Conservation (phyloP, 2,329 filamentous ascomycete genomes). For the Fusarium sp. region DNA sequence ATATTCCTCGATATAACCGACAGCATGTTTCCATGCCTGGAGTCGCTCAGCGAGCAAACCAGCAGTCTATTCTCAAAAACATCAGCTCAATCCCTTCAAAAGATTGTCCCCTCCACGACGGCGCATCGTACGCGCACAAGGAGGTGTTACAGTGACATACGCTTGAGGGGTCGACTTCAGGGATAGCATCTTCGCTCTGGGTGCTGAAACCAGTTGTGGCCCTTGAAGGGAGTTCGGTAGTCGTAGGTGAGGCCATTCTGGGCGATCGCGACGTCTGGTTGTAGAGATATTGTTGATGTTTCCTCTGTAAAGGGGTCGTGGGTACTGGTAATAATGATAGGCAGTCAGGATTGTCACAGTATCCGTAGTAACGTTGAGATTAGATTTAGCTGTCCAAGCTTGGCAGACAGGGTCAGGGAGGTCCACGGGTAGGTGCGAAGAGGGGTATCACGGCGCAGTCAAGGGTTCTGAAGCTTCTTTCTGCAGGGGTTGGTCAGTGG, state of each 20-base stretch:
- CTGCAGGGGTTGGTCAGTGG: slow-evolving; percentile 6
- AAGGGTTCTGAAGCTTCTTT: slow-evolving; percentile 40
- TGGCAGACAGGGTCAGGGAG: slow-evolving; percentile 39
- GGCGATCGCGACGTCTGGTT: not conserved
- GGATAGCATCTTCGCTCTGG: slow-evolving; percentile 68
- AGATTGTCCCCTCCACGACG: not conserved
- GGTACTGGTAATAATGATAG: slow-evolving; percentile 1
- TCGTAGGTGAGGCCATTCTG: slow-evolving; percentile 50
- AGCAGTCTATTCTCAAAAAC: slow-evolving; percentile 66
- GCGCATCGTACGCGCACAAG: not conserved
- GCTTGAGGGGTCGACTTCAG: slow-evolving; percentile 68
- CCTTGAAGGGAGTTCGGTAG: slow-evolving; percentile 57
- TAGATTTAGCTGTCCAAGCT: slow-evolving; percentile 30
- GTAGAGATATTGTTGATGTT: not conserved
- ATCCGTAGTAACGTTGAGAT: slow-evolving; percentile 24
- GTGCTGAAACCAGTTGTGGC: slow-evolving; percentile 59
- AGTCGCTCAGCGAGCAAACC: slow-evolving; percentile 87
- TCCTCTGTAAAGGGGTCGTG: slow-evolving; percentile 1
- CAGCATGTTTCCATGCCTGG: slow-evolving; percentile 95
- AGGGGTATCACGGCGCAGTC: slow-evolving; percentile 33
- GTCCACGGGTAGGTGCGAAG: slow-evolving; percentile 26
- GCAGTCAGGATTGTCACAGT: slow-evolving; percentile 12
- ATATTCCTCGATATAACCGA: slow-evolving; percentile 92
- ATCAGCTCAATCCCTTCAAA: slow-evolving; percentile 9
- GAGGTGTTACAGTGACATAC: slow-evolving; percentile 55